phyloP scores from a whole-genome alignment of 495 filamentous ascomycete species.

The Cetradonia linearis region DNA sequence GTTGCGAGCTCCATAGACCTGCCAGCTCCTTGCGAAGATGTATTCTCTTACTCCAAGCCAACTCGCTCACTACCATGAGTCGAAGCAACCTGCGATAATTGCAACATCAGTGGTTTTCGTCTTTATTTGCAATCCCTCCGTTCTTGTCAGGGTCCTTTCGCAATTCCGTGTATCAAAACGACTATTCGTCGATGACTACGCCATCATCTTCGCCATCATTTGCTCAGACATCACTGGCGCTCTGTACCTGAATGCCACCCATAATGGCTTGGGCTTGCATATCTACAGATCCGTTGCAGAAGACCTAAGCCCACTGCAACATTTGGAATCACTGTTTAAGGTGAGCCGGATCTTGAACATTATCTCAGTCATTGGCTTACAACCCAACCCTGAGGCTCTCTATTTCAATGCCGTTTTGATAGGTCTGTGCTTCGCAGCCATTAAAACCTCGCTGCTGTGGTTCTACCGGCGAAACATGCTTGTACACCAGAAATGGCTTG shows the following conservation, averaged over 20 bases:
- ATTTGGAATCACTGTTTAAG: not conserved
- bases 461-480: constrained; percentile 30
- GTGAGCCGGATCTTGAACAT: no score
- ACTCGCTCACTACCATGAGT: not conserved
- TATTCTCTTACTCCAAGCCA: not conserved
- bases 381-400: no score
- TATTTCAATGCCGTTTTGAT: constrained; percentile 18
- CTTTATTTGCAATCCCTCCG: not conserved
- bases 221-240: not conserved
- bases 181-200: not conserved
- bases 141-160: not conserved
- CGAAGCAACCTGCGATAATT: not conserved
- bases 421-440: constrained; percentile 25
- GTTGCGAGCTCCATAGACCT: no score
- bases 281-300: constrained; percentile 22
- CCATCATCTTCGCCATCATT: not conserved
- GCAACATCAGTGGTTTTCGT: not conserved
- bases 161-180: not conserved
- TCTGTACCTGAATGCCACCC: constrained; percentile 17
- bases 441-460: constrained; percentile 29
- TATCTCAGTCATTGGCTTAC: no score
- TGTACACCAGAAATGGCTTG: constrained; percentile 23
- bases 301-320: constrained; percentile 15
- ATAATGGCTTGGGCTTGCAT: constrained; percentile 30
- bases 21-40: no score